Conservation (phyloP, 164 flowering plant species). For the Vitis cinerea region DNA sequence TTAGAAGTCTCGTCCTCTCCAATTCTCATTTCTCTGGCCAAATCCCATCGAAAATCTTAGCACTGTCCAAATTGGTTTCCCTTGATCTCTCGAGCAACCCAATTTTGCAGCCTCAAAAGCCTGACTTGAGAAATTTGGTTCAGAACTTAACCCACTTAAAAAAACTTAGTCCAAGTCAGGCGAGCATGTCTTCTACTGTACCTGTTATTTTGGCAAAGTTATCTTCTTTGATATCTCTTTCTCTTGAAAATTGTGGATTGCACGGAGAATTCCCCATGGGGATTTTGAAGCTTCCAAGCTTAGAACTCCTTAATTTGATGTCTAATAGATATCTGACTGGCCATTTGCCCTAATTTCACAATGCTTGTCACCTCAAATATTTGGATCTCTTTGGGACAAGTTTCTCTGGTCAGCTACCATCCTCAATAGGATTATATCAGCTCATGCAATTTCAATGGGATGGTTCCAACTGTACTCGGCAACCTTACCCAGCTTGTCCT, state of each 20-base stretch:
- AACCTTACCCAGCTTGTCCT: background rate
- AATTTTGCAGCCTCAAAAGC: no score
- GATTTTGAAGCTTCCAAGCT: slow-evolving; percentile 17
- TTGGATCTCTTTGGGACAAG: background rate
- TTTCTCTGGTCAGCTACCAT: slow-evolving; percentile 18
- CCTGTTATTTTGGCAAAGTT: slow-evolving; percentile 13
- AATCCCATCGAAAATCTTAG: slow-evolving; percentile 22
- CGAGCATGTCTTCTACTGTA: background rate
- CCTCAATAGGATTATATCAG: slow-evolving; percentile 17
- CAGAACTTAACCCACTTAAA: no score
- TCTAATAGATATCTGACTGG: slow-evolving; percentile 12
- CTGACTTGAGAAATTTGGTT: no score
- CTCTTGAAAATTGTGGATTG: slow-evolving; percentile 6
- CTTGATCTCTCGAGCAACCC: slow-evolving; percentile 19
- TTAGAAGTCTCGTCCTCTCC: slow-evolving; percentile 21
- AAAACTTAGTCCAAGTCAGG: no score
- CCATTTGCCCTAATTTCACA: slow-evolving; percentile 15
- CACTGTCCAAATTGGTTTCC: slow-evolving; percentile 14
- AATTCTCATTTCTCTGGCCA: slow-evolving; percentile 22
- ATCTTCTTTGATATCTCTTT: slow-evolving; percentile 12
- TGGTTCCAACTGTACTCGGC: no score
- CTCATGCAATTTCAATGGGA: no score
- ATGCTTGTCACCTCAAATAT: background rate
- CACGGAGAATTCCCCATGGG: slow-evolving; percentile 17
- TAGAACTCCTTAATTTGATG: slow-evolving; percentile 3